A percentile compares a stretch with the other conserved stretches of the same genome.
phyloP scores from a whole-genome alignment of 106 monocot genomes.

The Phalaenopsis equestris region DNA sequence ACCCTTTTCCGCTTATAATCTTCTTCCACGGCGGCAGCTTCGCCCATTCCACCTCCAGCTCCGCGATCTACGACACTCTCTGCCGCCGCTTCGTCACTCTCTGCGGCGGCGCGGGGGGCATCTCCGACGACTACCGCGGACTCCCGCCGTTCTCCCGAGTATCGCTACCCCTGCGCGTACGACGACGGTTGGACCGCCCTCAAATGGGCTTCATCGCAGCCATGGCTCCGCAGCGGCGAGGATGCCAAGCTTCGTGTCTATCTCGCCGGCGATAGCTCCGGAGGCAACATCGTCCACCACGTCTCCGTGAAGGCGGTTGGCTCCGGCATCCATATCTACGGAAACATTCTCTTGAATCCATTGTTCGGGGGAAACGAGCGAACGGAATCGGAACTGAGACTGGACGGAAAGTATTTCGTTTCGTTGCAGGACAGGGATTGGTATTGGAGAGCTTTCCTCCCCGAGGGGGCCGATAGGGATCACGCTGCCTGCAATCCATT shows the following conservation, averaged over 20 bases:
- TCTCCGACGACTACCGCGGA: slow-evolving; percentile 78
- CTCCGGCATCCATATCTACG: slow-evolving; percentile 38
- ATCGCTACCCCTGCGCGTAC: slow-evolving; percentile 70
- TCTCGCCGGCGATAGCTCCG: slow-evolving; percentile 80
- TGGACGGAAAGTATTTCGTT: slow-evolving; percentile 88
- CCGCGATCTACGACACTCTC: slow-evolving; percentile 71
- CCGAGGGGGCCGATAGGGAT: slow-evolving; percentile 70
- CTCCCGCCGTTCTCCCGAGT: slow-evolving; percentile 74
- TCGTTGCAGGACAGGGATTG: slow-evolving; percentile 79
- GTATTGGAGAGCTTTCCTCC: slow-evolving; percentile 91
- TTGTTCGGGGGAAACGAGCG: slow-evolving; percentile 69
- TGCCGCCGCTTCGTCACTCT: slow-evolving; percentile 71
- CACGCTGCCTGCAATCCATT: slow-evolving; percentile 83
- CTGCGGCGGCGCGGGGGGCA: slow-evolving; percentile 52
- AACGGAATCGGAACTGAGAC: slow-evolving; percentile 51
- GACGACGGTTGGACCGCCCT: slow-evolving; percentile 80
- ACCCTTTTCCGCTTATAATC: slow-evolving; percentile 66
- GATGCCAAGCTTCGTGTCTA: slow-evolving; percentile 34
- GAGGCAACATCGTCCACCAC: slow-evolving; percentile 88
- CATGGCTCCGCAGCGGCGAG: slow-evolving; percentile 48
- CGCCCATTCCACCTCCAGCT: slow-evolving; percentile 72
- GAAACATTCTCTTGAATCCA: slow-evolving; percentile 78
- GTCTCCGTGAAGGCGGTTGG: slow-evolving; percentile 51
- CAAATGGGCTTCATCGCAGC: slow-evolving; percentile 53
- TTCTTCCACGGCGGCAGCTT: slow-evolving; percentile 97